Conservation (phyloP, 2,329 filamentous ascomycete species). For the Fusarium napiforme region DNA sequence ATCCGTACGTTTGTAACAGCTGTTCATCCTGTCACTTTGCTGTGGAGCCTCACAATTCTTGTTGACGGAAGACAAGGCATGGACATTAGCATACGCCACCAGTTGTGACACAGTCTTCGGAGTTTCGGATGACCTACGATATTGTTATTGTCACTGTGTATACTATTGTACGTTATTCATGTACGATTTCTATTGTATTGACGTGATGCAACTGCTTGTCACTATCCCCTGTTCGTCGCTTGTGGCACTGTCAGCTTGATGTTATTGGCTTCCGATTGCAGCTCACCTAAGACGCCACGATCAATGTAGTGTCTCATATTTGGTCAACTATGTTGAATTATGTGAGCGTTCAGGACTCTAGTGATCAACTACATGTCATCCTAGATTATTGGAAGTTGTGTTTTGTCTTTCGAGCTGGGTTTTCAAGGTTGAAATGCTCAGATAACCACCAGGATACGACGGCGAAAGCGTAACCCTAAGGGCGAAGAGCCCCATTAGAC, state of each 20-base stretch:
- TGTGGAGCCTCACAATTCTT: conserved; percentile 27
- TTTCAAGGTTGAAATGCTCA: no score
- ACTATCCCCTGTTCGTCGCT: background rate
- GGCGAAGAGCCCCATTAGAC: no score
- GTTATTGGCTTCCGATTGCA: background rate
- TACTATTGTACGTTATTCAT: background rate
- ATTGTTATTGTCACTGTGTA: background rate
- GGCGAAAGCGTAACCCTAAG: no score
- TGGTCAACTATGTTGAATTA: background rate
- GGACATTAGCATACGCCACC: conserved; percentile 34
- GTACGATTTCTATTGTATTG: background rate
- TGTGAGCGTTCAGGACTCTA: no score
- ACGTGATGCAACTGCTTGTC: background rate
- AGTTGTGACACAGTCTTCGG: conserved; percentile 37
- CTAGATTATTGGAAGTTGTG: fast-evolving
- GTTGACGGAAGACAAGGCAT: background rate
- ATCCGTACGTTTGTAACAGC: conserved; percentile 28
- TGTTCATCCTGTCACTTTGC: conserved; percentile 34
- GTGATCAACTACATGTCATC: background rate
- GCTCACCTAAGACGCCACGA: background rate
- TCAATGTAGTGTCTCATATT: no score
- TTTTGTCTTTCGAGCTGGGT: background rate
- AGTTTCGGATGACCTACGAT: conserved; percentile 34
- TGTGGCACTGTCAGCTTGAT: background rate
- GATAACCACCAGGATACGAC: no score